A percentile compares a stretch with the other conserved stretches of the same genome.
phyloP scores from a whole-genome alignment of 1,284 basidiomycete species.

The Pascua sp. region DNA sequence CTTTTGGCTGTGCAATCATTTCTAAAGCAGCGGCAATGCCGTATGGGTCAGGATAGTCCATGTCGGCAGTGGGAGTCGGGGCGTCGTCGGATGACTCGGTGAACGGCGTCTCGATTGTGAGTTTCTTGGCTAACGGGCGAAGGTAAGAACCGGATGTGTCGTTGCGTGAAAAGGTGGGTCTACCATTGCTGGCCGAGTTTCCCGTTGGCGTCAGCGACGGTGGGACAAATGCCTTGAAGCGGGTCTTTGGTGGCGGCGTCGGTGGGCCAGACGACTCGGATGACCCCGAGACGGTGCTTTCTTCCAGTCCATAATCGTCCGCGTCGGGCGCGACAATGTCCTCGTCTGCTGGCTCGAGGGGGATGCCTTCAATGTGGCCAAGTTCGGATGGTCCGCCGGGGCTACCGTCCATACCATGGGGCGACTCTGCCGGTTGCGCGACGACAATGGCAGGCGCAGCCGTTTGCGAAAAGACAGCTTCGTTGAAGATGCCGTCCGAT shows the following conservation, averaged over 20 bases:
- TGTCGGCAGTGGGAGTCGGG: conserved; percentile 12
- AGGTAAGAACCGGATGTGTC: not conserved
- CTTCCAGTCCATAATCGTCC: no score
- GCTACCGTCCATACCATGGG: not conserved
- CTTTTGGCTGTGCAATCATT: not conserved
- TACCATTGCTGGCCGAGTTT: not conserved
- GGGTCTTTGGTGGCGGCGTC: conserved; percentile 4
- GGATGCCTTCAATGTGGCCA: conserved; percentile 1
- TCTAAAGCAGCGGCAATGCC: conserved; percentile 21
- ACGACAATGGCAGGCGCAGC: not conserved
- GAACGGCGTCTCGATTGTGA: conserved; percentile 12
- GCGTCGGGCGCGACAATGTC: conserved; percentile 1
- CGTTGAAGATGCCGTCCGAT: conserved; percentile 24
- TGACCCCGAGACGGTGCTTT: not conserved
- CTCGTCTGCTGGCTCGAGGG: conserved; percentile 4
- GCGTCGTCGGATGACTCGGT: conserved; percentile 5
- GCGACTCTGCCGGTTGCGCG: conserved; percentile 2
- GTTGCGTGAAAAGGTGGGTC: not conserved
- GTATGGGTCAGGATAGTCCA: conserved; percentile 32
- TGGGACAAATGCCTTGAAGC: conserved; percentile 22
- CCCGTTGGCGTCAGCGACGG: conserved; percentile 6
- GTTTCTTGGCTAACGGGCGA: conserved; percentile 1
- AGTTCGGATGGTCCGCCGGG: conserved; percentile 1
- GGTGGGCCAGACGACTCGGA: conserved; percentile 1
- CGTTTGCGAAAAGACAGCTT: conserved; percentile 17